Base-by-base conservation (phyloP, 2,329 filamentous ascomycete species). In the Sphaerulina musiva region DNA sequence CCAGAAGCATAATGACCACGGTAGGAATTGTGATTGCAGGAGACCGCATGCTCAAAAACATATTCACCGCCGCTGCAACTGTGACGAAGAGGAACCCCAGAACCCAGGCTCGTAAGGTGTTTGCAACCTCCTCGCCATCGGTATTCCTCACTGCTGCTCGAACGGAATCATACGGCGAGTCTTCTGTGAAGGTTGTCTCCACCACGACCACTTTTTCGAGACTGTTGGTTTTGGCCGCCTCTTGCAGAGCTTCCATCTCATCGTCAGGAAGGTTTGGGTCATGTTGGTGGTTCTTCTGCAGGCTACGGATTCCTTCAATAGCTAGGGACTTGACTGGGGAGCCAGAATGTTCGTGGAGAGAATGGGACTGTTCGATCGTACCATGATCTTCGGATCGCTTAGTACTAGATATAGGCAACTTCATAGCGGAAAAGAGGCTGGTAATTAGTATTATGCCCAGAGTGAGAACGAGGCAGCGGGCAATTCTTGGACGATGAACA, bases 11-110 rank as follows among this genome's bases (percentile, higher is more conserved):
- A 34, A 88, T 88, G 74, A 95, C 93, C 62, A 95, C 87, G 40
- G 89, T 88, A 17, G 87, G 91, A 65, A 93, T 92, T 55, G 85
- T 86, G 70, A 95, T 87, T 70, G 88, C 93, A 34, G 89, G 89
- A 76, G 92, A 93, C 80, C 89, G 80, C 69, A 95, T 77, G 45
- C 87, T 91, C 74, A 95, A 93, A 74, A 95, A 93, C 46, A 95
- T 74, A 70, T 92, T 93, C 39, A 68, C 39, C 2, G 69, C 74
- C 10, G 68, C 70, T 1, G 70, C 70, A 12, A 73, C 51, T 0
- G 73, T 76, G 9, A 74, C 72, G 46, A 76, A 75, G 31, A 74
- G 54, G 64, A 76, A 68, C 29, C 73, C 73, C 40, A 43, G 45
- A 20, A 41, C 31, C 74, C 74, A 76, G 32, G 74, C 73, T 41